A percentile compares a stretch with the other conserved stretches of the same genome.
phyloP scores from a whole-genome alignment of 257 asterid genomes.

The Ligustrum vulgare region DNA sequence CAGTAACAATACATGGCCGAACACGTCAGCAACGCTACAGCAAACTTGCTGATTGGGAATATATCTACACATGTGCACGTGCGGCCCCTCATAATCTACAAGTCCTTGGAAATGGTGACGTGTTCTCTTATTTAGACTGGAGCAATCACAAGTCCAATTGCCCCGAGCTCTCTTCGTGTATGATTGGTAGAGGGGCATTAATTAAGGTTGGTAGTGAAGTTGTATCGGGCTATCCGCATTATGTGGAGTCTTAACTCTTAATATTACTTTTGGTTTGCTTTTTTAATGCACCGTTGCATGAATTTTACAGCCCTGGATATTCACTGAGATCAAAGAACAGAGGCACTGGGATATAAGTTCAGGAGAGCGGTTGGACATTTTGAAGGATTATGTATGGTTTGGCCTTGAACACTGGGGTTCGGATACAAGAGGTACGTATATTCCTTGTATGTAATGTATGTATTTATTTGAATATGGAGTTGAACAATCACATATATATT shows the following conservation, averaged over 20 bases:
- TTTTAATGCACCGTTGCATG: slow-evolving; percentile 2
- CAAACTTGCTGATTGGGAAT: slow-evolving; percentile 95
- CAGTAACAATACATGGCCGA: slow-evolving; percentile 92
- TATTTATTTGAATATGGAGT: not conserved
- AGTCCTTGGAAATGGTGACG: slow-evolving; percentile 93
- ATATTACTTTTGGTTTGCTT: not conserved
- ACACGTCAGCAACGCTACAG: slow-evolving; percentile 93
- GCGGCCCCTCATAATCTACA: slow-evolving; percentile 69
- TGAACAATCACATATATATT: not conserved
- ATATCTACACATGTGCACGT: slow-evolving; percentile 62
- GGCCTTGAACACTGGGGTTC: slow-evolving; percentile 99
- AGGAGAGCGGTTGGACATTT: slow-evolving; percentile 67
- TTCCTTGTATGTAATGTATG: not conserved
- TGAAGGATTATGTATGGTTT: slow-evolving; percentile 77
- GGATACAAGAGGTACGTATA: slow-evolving; percentile 73
- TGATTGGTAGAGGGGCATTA: slow-evolving; percentile 94
- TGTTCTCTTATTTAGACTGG: slow-evolving; percentile 87
- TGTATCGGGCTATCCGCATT: slow-evolving; percentile 18
- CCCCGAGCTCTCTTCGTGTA: slow-evolving; percentile 86
- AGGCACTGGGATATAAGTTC: slow-evolving; percentile 98
- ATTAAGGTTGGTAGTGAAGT: slow-evolving; percentile 60
- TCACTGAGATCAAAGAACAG: slow-evolving; percentile 96
- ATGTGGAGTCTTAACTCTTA: not conserved
- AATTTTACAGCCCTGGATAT: slow-evolving; percentile 87
- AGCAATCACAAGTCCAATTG: slow-evolving; percentile 66